These are phyloP conservation scores for Geranomyces michiganensis DNA, from an alignment of 192 early-diverging fungal species.

Conservation along the genomic window DNA sequence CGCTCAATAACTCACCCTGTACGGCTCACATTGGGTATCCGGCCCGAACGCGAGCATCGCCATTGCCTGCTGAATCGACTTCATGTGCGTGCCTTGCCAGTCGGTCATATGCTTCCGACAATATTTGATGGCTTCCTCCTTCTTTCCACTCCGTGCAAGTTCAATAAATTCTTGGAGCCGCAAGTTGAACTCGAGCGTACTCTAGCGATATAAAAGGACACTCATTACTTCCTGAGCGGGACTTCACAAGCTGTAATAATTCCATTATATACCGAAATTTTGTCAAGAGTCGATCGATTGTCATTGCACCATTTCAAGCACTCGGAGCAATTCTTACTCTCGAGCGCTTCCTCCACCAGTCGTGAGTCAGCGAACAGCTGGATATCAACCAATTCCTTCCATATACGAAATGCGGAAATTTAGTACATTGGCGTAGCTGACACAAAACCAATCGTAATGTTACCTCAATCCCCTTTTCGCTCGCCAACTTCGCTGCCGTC, in stretches of 20 bases:
- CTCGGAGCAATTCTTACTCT: conserved; percentile 78
- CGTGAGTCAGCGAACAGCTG: conserved; percentile 85
- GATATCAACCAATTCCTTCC: conserved; percentile 87
- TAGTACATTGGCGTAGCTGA: background rate
- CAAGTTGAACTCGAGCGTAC: conserved; percentile 94
- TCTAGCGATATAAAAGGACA: conserved; percentile 52
- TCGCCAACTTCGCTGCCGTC: conserved; percentile 69
- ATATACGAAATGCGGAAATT: no score
- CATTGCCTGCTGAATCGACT: conserved; percentile 88
- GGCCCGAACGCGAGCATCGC: conserved; percentile 82
- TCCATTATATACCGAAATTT: conserved; percentile 70
- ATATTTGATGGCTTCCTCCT: conserved; percentile 80
- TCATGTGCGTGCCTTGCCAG: conserved; percentile 75
- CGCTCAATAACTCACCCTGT: conserved; percentile 66
- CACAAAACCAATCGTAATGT: no score
- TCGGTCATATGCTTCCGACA: conserved; percentile 80
- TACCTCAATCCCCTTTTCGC: conserved; percentile 67
- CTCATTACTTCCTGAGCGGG: no score
- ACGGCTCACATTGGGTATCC: conserved; percentile 76
- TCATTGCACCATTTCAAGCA: conserved; percentile 94
- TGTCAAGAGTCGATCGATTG: conserved; percentile 84
- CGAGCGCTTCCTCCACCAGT: conserved; percentile 78
- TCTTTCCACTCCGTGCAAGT: conserved; percentile 67
- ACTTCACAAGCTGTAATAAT: background rate
- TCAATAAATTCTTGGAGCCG: conserved; percentile 95